Conservation (phyloP, 495 filamentous ascomycete genomes). For the Neurospora sp. region DNA sequence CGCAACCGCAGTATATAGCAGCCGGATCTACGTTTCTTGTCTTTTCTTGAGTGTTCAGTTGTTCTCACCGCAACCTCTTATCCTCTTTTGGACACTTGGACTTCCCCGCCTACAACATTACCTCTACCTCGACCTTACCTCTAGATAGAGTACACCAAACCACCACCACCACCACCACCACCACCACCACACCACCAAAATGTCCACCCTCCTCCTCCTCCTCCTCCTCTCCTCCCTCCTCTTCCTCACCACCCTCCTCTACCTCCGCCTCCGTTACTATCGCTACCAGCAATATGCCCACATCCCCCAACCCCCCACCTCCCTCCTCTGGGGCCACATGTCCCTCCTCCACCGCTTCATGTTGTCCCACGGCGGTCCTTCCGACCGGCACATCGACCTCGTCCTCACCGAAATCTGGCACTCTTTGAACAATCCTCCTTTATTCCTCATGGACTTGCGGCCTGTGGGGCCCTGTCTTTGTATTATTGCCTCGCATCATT, state of each 20-base stretch:
- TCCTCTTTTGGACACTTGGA: background rate
- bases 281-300: constrained; percentile 22
- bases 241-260: constrained; percentile 4
- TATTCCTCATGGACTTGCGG: constrained; percentile 28
- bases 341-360: constrained; percentile 15
- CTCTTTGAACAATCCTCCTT: constrained; percentile 4
- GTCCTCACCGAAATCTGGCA: background rate
- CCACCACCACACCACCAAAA: background rate
- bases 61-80: background rate
- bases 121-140: too few relatives aligned
- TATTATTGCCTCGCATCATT: constrained; percentile 32
- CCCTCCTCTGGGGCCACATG: constrained; percentile 25
- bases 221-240: constrained; percentile 1
- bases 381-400: constrained; percentile 15
- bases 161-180: background rate
- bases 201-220: constrained; percentile 4
- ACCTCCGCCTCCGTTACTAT: constrained; percentile 6
- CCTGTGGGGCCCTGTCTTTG: constrained; percentile 24
- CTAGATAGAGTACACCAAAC: too few relatives aligned
- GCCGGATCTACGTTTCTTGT: background rate
- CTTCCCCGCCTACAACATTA: too few relatives aligned
- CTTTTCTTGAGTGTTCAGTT: too few relatives aligned
- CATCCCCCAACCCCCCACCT: constrained; percentile 21
- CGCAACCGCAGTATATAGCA: background rate
- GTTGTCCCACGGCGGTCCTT: background rate